Evolutionary conservation across 306 rosid genomes (phyloP).

Genomic region (Ziziphus jujuba): DNA sequence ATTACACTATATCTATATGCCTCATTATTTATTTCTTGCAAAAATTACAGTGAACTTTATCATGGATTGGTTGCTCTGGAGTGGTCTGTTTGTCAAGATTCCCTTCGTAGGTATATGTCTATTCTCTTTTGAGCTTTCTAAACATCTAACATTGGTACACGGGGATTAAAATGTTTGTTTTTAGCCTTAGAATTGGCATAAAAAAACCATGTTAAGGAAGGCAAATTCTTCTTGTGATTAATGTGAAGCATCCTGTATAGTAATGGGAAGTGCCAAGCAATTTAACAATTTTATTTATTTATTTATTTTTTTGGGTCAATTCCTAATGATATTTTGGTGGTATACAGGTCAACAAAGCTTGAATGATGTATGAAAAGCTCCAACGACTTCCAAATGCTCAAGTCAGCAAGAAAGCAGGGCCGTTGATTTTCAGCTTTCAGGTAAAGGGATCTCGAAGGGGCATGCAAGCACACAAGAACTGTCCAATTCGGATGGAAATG

Average conservation of each 20-base stretch:
- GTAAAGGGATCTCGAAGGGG: conserved; percentile 26
- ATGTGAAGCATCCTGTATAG: conserved; percentile 11
- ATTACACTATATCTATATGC: not conserved
- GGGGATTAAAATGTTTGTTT: too few relatives aligned
- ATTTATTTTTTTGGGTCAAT: too few relatives aligned
- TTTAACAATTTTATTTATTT: not conserved
- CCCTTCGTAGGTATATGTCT: conserved; percentile 55
- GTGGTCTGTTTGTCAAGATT: conserved; percentile 90
- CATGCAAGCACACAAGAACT: too few relatives aligned
- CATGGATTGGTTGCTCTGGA: conserved; percentile 94
- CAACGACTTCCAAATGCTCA: conserved; percentile 66
- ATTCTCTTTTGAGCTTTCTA: conserved; percentile 1
- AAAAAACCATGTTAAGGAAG: too few relatives aligned
- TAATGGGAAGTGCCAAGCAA: conserved; percentile 11
- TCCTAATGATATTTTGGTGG: not conserved
- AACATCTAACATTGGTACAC: not conserved
- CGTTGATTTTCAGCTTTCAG: conserved; percentile 75
- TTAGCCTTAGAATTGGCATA: too few relatives aligned
- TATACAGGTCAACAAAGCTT: conserved; percentile 73
- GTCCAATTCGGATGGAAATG: too few relatives aligned
- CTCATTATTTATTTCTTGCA: not conserved
- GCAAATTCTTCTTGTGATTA: not conserved
- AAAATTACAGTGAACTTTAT: conserved; percentile 56
- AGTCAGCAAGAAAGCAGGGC: conserved; percentile 85
- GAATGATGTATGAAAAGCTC: conserved; percentile 80